These are phyloP conservation scores for Yamadazyma buinensis DNA, from an alignment of 1,139 yeast species.

Conservation along the genomic window DNA sequence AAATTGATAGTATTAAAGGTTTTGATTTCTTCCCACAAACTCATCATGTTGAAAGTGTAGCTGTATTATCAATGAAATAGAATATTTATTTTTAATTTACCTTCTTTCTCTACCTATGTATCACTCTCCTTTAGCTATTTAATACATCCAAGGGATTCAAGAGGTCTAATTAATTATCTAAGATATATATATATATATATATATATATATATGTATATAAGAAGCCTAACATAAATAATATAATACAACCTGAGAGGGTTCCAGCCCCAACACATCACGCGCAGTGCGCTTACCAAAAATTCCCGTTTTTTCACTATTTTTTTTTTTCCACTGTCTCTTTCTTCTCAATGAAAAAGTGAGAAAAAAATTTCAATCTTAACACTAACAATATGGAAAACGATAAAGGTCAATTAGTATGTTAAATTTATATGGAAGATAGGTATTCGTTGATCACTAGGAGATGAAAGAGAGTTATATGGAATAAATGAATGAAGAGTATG, in stretches of 20 bases:
- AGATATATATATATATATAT: too few species aligned
- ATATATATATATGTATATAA: too few species aligned
- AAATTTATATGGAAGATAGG: too few species aligned
- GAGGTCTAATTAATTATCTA: not conserved
- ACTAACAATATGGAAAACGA: slow-evolving; percentile 94
- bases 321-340: slow-evolving; percentile 6
- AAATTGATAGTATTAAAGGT: slow-evolving; percentile 80
- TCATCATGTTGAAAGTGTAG: slow-evolving; percentile 94
- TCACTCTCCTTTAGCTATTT: not conserved
- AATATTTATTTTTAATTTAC: not conserved
- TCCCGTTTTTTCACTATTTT: too few species aligned
- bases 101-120: not conserved
- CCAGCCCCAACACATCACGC: slow-evolving; percentile 13
- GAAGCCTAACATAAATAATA: too few species aligned
- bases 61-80: slow-evolving; percentile 53
- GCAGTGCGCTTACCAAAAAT: slow-evolving; percentile 6
- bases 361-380: slow-evolving; percentile 18
- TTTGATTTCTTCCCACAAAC: slow-evolving; percentile 98
- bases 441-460: too few species aligned
- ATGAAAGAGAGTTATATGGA: too few species aligned
- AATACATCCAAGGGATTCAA: not conserved
- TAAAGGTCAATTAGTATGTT: slow-evolving; percentile 98
- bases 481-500: not conserved
- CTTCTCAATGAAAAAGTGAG: not conserved
- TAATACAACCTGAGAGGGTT: too few species aligned